These are phyloP conservation scores for Cercophora samala DNA, from an alignment of 495 filamentous ascomycete species.

Conservation along the genomic window DNA sequence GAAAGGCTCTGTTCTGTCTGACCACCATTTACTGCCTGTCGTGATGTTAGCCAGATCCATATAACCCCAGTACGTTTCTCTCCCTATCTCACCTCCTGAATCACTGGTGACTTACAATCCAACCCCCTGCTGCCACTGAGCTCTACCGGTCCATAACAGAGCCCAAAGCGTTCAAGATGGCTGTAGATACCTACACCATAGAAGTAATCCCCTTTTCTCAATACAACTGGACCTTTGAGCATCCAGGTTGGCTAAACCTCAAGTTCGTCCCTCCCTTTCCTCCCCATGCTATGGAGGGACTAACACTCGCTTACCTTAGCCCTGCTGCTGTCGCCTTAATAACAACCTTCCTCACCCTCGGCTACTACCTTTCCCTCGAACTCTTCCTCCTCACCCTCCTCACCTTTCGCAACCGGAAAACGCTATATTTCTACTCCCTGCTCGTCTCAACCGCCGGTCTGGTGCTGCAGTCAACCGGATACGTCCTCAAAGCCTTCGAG, in stretches of 20 bases:
- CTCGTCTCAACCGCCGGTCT: constrained; percentile 43
- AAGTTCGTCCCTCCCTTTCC: neutral
- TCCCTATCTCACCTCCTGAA: no score
- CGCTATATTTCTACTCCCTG: constrained; percentile 39
- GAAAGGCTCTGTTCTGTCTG: no score
- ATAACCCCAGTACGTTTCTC: no score
- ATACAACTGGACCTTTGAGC: constrained; percentile 14
- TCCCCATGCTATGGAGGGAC: no score
- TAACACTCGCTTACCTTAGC: neutral
- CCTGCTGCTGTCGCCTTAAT: constrained; percentile 13
- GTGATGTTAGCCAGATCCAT: no score
- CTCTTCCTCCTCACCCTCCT: constrained; percentile 15
- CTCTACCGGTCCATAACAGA: no score
- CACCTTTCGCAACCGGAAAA: constrained; percentile 30
- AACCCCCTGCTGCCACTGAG: no score
- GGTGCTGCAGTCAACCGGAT: constrained; percentile 25
- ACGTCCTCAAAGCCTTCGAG: no score
- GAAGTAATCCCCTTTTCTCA: constrained; percentile 9
- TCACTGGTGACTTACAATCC: no score
- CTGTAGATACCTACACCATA: neutral
- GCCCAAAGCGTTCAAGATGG: no score
- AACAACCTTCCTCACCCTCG: constrained; percentile 30
- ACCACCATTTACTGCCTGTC: no score
- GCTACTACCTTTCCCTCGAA: constrained; percentile 38
- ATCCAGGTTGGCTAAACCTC: constrained; percentile 10